phyloP scores from a whole-genome alignment of 257 asterid genomes.

The Agastache rugosa region DNA sequence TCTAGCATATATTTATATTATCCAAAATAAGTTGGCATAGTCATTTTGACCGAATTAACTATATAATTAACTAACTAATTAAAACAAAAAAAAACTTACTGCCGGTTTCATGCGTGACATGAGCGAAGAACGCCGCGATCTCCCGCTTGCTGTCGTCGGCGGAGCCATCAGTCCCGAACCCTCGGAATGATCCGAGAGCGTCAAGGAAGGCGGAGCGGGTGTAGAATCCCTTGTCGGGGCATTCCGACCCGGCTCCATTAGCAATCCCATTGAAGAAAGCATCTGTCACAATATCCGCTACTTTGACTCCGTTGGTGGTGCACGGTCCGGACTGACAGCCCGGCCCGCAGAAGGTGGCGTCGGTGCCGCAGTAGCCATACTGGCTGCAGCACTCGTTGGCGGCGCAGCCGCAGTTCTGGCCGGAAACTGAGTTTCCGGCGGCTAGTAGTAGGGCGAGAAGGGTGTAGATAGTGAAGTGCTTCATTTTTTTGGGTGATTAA shows the following conservation, averaged over 20 bases:
- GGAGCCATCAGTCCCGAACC: slow-evolving; percentile 54
- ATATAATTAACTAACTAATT: neutral
- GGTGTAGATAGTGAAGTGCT: slow-evolving; percentile 2
- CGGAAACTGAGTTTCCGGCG: slow-evolving; percentile 27
- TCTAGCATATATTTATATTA: too few relatives aligned
- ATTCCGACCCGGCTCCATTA: slow-evolving; percentile 38
- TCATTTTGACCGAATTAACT: neutral
- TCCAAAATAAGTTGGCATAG: neutral
- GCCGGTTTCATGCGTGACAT: slow-evolving; percentile 59
- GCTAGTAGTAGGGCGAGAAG: slow-evolving; percentile 34
- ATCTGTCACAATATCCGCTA: slow-evolving; percentile 37
- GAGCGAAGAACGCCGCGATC: slow-evolving; percentile 66
- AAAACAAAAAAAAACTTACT: slow-evolving; percentile 35
- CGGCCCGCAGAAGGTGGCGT: slow-evolving; percentile 40
- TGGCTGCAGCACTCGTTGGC: slow-evolving; percentile 41
- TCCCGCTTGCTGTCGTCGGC: slow-evolving; percentile 48
- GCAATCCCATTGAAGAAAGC: slow-evolving; percentile 46
- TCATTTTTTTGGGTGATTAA: neutral
- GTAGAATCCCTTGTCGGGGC: slow-evolving; percentile 51
- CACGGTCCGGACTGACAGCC: slow-evolving; percentile 60
- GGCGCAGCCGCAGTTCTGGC: slow-evolving; percentile 39
- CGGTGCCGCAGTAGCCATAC: slow-evolving; percentile 39
- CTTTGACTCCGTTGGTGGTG: slow-evolving; percentile 27
- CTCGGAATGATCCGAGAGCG: slow-evolving; percentile 42
- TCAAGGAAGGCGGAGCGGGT: slow-evolving; percentile 49